Percentiles rank a stretch among this genome's conserved stretches.
These are phyloP conservation scores for Saccharomycopsis selenospora DNA, from an alignment of 805 yeast species.

Conservation along the genomic window DNA sequence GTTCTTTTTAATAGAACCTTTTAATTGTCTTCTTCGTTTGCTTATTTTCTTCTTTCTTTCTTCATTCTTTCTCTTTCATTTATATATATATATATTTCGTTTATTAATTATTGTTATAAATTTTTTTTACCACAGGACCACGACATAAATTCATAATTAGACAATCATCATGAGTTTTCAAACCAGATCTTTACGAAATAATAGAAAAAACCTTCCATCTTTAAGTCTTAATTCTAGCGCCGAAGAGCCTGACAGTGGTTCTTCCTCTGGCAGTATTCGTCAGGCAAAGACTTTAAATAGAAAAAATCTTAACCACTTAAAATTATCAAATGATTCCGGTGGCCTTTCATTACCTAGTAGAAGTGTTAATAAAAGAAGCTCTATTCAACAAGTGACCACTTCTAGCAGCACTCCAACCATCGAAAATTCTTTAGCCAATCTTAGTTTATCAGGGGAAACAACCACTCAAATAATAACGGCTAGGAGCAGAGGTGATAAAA, in stretches of 20 bases:
- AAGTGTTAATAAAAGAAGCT: conserved; percentile 4
- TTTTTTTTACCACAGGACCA: not conserved
- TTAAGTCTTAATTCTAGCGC: conserved; percentile 1
- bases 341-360: not conserved
- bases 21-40: too few relatives aligned
- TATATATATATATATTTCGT: not conserved
- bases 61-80: not conserved
- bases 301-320: conserved; percentile 16
- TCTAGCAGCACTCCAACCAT: conserved; percentile 12
- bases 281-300: conserved; percentile 17
- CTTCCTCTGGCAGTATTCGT: not conserved
- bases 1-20: too few relatives aligned
- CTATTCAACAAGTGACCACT: conserved; percentile 18
- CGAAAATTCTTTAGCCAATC: not conserved
- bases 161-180: conserved; percentile 6
- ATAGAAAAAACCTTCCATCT: conserved; percentile 6
- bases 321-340: conserved; percentile 6
- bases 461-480: conserved; percentile 18
- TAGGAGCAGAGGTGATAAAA: not conserved
- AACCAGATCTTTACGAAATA: conserved; percentile 10
- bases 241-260: not conserved
- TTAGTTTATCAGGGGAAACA: conserved; percentile 13
- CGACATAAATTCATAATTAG: not conserved
- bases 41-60: not conserved
- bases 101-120: not conserved